Base-by-base conservation (phyloP, 805 yeast species). In the Schwanniomyces vanrijiae region DNA sequence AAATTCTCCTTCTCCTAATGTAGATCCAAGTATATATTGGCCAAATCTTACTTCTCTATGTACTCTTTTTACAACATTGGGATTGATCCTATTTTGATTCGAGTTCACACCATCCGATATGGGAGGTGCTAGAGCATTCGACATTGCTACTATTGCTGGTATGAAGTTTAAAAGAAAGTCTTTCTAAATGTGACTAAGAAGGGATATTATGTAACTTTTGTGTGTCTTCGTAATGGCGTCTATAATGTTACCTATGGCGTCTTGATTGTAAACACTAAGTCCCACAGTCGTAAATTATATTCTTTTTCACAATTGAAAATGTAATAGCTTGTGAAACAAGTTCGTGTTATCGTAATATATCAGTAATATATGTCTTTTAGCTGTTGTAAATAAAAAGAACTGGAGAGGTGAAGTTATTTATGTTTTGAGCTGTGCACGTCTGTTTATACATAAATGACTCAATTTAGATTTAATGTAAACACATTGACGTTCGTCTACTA, bases 1-100 rank as follows among this genome's bases (percentile, higher is more conserved):
- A 66, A 94, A 94, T 63, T 94, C 99, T 42, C 99, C 99, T 69
- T 94, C 97, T 28, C 99, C 99, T 11, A 94, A 71, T 0, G 99
- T 92, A 11, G 96, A 84, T 2, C 98, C 99, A 6, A 94, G 76
- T 19, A 88, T 81, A 60, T 91, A 94, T 11, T 88, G 83, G 21
- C 99, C 99, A 63, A 94, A 91, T 34, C 96, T 78, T 18, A 86
- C 84, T 61, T 86, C 90, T 52, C 86, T 48, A 39, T 56, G 61
- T 28, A 51, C 46, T 43, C 53, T 40, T 43, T 54, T 55, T n/a
- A 53, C 50, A 6, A 53, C 44, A 38, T 21, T 44, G 14, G 51
- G 44, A 38, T 46, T 42, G 7, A 46, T 35, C 29, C 41, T 18
- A 37, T 21, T 37, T 14, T 37, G 39, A 20, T n/a, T 37, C 11